Percentiles rank a stretch among this genome's conserved stretches.
Evolutionary conservation across 768 basidiomycete genomes (phyloP).

Genomic region (Lactifluus hygrophoroides): DNA sequence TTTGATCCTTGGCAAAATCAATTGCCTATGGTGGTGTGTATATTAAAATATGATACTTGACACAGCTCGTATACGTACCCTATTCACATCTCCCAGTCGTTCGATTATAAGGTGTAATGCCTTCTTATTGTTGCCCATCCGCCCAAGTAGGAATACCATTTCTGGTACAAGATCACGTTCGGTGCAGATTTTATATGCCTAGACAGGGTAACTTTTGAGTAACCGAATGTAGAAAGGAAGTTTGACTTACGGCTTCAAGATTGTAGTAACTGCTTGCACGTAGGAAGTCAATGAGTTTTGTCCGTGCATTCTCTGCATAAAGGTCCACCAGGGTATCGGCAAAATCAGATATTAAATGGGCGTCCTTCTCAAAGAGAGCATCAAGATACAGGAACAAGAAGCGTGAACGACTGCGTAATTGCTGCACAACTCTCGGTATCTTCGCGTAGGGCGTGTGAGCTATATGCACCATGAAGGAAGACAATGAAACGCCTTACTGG

Average conservation of each 20-base stretch:
- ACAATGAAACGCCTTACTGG: slow-evolving; percentile 48
- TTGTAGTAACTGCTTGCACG: slow-evolving; percentile 88
- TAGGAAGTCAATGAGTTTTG: slow-evolving; percentile 81
- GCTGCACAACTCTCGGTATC: slow-evolving; percentile 84
- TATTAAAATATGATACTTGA: not conserved
- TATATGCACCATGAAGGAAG: not conserved
- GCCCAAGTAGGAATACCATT: slow-evolving; percentile 95
- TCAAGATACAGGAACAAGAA: slow-evolving; percentile 94
- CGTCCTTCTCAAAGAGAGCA: slow-evolving; percentile 79
- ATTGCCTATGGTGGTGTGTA: slow-evolving; percentile 39
- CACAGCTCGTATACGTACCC: slow-evolving; percentile 40
- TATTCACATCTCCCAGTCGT: slow-evolving; percentile 82
- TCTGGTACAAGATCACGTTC: slow-evolving; percentile 83
- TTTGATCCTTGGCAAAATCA: slow-evolving; percentile 96
- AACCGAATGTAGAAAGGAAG: not conserved
- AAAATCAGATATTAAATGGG: slow-evolving; percentile 69
- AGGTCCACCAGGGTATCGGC: slow-evolving; percentile 87
- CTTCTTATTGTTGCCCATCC: slow-evolving; percentile 97
- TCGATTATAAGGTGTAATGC: slow-evolving; percentile 94
- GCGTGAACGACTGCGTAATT: slow-evolving; percentile 63
- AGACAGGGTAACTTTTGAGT: not conserved
- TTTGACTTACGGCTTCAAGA: slow-evolving; percentile 57
- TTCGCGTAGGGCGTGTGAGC: slow-evolving; percentile 27
- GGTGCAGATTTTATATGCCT: slow-evolving; percentile 85
- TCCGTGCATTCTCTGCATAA: slow-evolving; percentile 80